A percentile compares a stretch with the other conserved stretches of the same genome.
Conservation (phyloP, 1,284 basidiomycete species). For the Mycena citricolor region DNA sequence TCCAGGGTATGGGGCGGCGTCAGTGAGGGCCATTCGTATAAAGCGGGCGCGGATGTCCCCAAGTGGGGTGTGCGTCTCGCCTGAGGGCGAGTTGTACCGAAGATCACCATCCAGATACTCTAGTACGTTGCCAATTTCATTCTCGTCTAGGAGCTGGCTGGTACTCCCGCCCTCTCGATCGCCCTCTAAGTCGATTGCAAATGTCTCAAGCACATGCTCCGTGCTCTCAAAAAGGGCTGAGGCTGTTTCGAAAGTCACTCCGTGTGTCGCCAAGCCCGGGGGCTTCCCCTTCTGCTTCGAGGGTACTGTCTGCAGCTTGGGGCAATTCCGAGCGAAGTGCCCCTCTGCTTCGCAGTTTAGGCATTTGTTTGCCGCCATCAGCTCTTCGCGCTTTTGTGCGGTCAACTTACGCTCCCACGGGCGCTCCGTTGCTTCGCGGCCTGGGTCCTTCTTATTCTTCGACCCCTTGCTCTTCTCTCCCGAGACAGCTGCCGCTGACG, state of each 20-base stretch:
- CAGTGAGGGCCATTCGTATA: background rate
- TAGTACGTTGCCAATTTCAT: too few species aligned
- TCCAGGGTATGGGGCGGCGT: too few species aligned
- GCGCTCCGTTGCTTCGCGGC: background rate
- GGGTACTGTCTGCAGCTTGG: background rate
- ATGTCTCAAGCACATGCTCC: slow-evolving; percentile 3
- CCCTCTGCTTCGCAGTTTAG: slow-evolving; percentile 22
- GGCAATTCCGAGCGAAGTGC: slow-evolving; percentile 20
- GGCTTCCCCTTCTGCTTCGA: slow-evolving; percentile 8
- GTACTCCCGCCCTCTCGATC: slow-evolving; percentile 9
- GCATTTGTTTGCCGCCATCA: slow-evolving; percentile 16
- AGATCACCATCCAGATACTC: too few species aligned
- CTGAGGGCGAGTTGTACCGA: too few species aligned
- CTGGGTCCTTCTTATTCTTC: too few species aligned
- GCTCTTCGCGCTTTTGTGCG: slow-evolving; percentile 4
- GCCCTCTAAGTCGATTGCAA: background rate
- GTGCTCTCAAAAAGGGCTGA: slow-evolving; percentile 6
- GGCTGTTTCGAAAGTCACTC: background rate
- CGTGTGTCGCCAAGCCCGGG: background rate
- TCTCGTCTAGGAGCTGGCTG: too few species aligned
- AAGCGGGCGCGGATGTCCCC: slow-evolving; percentile 7
- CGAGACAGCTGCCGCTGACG: background rate
- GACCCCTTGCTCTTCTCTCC: background rate
- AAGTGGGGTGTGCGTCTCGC: background rate
- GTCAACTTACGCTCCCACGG: background rate